Evolutionary conservation across 2,329 filamentous ascomycete genomes (phyloP).

Genomic region (Trichoderma harzianum): DNA sequence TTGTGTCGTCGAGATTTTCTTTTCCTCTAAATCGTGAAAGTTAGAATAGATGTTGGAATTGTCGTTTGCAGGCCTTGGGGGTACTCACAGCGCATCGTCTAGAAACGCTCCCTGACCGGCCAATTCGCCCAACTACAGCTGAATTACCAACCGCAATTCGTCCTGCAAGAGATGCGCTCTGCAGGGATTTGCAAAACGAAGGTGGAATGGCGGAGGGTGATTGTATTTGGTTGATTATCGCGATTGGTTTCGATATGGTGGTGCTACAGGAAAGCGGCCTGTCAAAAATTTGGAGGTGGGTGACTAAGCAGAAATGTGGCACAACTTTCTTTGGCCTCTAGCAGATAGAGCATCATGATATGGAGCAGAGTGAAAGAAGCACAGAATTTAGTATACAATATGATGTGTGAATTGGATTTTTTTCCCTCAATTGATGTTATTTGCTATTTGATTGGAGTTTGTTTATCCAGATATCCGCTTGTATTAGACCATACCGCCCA

Average conservation of each 20-base stretch:
- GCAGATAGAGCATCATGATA: neutral
- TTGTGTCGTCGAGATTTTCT: too few relatives aligned
- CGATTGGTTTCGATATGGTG: constrained; percentile 1
- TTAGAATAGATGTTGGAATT: neutral
- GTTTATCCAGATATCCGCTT: neutral
- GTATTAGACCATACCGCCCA: neutral
- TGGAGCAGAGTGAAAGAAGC: neutral
- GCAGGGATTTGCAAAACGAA: neutral
- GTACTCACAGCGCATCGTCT: neutral
- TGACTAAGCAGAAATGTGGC: constrained; percentile 14
- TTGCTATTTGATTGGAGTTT: neutral
- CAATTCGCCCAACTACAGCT: neutral
- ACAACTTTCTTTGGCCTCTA: neutral
- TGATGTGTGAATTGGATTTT: neutral
- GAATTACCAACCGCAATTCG: neutral
- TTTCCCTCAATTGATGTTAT: neutral
- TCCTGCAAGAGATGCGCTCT: neutral
- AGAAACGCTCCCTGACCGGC: neutral
- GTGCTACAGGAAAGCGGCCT: neutral
- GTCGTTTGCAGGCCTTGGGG: neutral
- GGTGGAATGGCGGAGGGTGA: neutral
- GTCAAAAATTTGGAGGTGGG: constrained; percentile 17
- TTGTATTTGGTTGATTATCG: neutral
- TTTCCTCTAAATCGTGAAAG: neutral
- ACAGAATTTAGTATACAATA: neutral